Base-by-base conservation (phyloP, 768 basidiomycete genomes). In the Leccinum boreale region DNA sequence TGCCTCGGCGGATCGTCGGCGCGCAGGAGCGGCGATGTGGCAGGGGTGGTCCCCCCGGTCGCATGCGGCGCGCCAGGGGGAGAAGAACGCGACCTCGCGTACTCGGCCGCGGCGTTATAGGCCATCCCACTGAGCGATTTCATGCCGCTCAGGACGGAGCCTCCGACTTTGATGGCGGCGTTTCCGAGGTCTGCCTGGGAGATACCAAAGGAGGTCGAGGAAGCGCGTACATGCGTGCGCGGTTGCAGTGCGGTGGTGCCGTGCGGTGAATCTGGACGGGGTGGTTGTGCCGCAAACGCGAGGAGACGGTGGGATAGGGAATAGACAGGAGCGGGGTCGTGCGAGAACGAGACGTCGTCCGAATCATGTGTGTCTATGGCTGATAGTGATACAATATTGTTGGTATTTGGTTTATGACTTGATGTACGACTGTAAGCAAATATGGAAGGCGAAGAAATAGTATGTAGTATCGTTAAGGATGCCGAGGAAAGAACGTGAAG, bases 111-210 rank as follows among this genome's bases (percentile, higher is more conserved):
- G 39, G 82, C 84, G 17, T 77, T 77, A 33, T 80, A 77, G 1
- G 86, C 87, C 63, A 84, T 74, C 15, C 85, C 85, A 2, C 86
- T 83, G 2, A 88, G 67, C 7, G 81, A 80, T 66, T 81, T 81
- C 79, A 89, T 80, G 19, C 86, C 85, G 62, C 78, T 84, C 57
- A 87, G 70, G 10, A 90, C 77, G 23, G 77, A 81, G 31, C 82
- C 85, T 21, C 86, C 85, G 2, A 85, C 81, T 61, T 78, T 83
- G 54, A 81, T 63, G 7, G 86, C 85, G 10, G 84, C 77, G 56
- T 69, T 77, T 15, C 85, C 81, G 2, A 85, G 60, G 48, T 85
- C 81, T 2, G 77, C 75, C 57, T 81, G 81, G 2, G 76, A 74
- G 50, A 77, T 70, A 26, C 71, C 69, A 31, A 75, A 71, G 5